These are phyloP conservation scores for Gastrodia elata DNA, from an alignment of 106 monocot genomes.

Conservation along the genomic window DNA sequence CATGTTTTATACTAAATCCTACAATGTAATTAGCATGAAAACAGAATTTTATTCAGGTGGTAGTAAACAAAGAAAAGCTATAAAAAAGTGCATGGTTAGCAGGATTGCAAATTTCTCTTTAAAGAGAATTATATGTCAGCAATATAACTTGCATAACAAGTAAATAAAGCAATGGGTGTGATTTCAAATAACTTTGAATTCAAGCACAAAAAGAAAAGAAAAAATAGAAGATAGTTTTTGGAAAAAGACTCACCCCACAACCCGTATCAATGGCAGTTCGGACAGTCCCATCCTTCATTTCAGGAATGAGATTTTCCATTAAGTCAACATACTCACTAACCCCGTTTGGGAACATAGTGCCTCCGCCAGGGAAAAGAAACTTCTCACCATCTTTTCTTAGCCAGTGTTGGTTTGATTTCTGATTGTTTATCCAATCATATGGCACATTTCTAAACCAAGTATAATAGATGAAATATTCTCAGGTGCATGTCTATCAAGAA, in stretches of 20 bases:
- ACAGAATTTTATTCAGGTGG: neutral
- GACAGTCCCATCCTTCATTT: constrained; percentile 76
- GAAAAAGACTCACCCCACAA: constrained; percentile 55
- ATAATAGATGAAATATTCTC: constrained; percentile 4
- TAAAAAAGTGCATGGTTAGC: neutral
- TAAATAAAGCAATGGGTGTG: neutral
- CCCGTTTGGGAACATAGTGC: constrained; percentile 83
- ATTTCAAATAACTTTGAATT: neutral
- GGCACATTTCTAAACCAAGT: constrained; percentile 59
- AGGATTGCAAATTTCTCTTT: neutral
- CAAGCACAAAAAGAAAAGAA: neutral
- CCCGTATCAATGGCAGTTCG: constrained; percentile 91
- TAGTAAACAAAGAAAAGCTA: neutral
- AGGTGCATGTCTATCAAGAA: neutral
- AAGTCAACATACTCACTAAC: constrained; percentile 65
- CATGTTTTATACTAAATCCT: neutral
- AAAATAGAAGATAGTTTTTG: neutral
- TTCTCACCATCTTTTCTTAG: constrained; percentile 72
- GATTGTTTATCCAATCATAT: constrained; percentile 79
- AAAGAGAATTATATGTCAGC: neutral
- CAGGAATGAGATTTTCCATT: constrained; percentile 70
- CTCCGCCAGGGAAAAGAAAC: constrained; percentile 77
- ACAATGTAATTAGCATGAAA: neutral
- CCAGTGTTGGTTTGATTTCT: constrained; percentile 88
- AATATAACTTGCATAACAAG: neutral